Conservation (phyloP, 805 yeast species). For the Metahyphopichia silvanorum region DNA sequence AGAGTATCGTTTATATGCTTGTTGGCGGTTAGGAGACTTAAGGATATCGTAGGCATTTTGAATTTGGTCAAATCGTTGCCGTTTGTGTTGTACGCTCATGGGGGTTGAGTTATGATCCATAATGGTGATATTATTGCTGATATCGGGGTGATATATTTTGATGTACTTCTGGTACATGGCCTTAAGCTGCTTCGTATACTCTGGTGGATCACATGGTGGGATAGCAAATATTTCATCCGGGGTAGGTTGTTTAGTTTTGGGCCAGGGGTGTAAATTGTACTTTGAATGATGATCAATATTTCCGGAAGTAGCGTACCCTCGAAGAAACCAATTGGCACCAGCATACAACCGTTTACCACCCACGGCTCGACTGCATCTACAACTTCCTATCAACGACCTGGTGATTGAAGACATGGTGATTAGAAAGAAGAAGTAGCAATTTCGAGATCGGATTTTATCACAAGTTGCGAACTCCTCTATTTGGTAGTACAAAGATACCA, state of each 20-base stretch:
- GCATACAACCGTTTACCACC: too few relatives aligned
- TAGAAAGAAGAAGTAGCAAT: too few relatives aligned
- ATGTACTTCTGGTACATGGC: conserved; percentile 41
- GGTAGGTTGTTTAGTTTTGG: conserved; percentile 50
- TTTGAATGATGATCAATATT: conserved; percentile 18
- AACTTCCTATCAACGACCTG: too few relatives aligned
- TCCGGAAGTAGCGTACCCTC: conserved; percentile 5
- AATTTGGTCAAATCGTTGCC: conserved; percentile 27
- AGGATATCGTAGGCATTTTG: conserved; percentile 37
- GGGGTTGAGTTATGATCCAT: conserved; percentile 23
- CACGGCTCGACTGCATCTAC: too few relatives aligned
- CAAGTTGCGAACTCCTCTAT: too few relatives aligned
- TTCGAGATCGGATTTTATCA: too few relatives aligned
- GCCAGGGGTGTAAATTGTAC: conserved; percentile 50
- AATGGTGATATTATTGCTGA: conserved; percentile 23
- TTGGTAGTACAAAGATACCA: too few relatives aligned
- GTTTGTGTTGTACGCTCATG: conserved; percentile 30
- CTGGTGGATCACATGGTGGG: conserved; percentile 35
- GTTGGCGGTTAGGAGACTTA: conserved; percentile 49
- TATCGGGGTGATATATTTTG: conserved; percentile 82
- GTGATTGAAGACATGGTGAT: too few relatives aligned
- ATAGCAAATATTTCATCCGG: conserved; percentile 65
- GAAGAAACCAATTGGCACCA: too few relatives aligned
- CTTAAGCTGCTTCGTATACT: conserved; percentile 49
- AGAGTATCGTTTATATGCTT: conserved; percentile 24